Conservation (phyloP, 495 filamentous ascomycete species). For the Hypoxylon rickii region DNA sequence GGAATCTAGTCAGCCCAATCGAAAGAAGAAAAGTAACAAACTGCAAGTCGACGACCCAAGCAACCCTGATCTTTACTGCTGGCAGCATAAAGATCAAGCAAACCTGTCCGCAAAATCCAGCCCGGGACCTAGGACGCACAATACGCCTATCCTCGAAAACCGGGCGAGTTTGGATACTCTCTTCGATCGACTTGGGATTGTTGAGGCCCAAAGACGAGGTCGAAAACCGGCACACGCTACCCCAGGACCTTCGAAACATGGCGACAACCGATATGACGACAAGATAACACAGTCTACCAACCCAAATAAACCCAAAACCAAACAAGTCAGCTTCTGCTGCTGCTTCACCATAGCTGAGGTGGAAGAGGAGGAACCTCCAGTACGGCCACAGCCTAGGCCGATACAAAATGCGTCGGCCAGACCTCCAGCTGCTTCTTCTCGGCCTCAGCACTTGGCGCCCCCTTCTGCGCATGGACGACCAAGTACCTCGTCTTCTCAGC, state of each 20-base stretch:
- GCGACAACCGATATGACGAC: slow-evolving; percentile 16
- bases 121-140: slow-evolving; percentile 41
- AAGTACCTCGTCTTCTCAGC: slow-evolving; percentile 41
- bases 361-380: slow-evolving; percentile 41
- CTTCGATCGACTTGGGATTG: slow-evolving; percentile 74
- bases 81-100: slow-evolving; percentile 93
- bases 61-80: slow-evolving; percentile 70
- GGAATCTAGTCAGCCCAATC: no score
- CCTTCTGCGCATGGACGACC: slow-evolving; percentile 40
- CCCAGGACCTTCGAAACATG: slow-evolving; percentile 5
- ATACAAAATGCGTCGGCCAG: slow-evolving; percentile 43
- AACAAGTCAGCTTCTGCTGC: slow-evolving; percentile 46
- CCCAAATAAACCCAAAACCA: slow-evolving; percentile 38
- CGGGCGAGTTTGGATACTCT: slow-evolving; percentile 83
- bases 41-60: slow-evolving; percentile 55
- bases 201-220: slow-evolving; percentile 51
- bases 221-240: slow-evolving; percentile 32
- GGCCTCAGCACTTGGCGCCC: slow-evolving; percentile 34
- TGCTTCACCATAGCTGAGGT: slow-evolving; percentile 50
- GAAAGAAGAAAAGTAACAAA: no score
- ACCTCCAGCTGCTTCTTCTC: slow-evolving; percentile 33
- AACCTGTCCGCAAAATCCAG: slow-evolving; percentile 47
- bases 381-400: slow-evolving; percentile 46
- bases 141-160: slow-evolving; percentile 52
- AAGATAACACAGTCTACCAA: slow-evolving; percentile 14